Conservation (phyloP, 2,329 filamentous ascomycete genomes). For the Seiridium unicorne region DNA sequence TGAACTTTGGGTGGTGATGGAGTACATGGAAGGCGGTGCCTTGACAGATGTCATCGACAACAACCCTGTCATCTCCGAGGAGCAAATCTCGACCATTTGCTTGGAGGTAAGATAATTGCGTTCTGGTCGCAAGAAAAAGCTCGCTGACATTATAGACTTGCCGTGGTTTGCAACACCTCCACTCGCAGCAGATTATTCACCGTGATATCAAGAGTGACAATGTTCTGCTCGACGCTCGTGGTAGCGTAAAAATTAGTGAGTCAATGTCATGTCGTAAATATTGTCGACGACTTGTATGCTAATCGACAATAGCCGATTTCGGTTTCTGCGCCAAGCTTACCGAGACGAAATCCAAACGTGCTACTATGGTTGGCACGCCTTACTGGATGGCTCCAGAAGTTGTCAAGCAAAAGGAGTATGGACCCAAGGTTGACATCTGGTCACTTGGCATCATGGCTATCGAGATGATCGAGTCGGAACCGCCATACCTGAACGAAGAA, state of each 20-base stretch:
- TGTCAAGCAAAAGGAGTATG: conserved; percentile 99
- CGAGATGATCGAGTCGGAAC: conserved; percentile 99
- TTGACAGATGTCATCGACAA: conserved; percentile 99
- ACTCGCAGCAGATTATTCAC: conserved; percentile 96
- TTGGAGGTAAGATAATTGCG: conserved; percentile 67
- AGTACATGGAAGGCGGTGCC: conserved; percentile 98
- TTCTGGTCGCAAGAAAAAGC: neutral
- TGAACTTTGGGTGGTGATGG: conserved; percentile 99
- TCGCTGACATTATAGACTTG: conserved; percentile 66
- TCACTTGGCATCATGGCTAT: conserved; percentile 99
- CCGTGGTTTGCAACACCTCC: conserved; percentile 89
- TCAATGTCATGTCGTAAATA: conserved; percentile 21
- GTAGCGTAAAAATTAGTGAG: conserved; percentile 97
- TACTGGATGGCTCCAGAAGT: conserved; percentile 99
- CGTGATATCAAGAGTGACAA: conserved; percentile 99
- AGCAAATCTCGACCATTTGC: conserved; percentile 97
- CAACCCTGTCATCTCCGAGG: conserved; percentile 88
- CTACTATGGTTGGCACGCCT: conserved; percentile 97
- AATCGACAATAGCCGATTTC: conserved; percentile 74
- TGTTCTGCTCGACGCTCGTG: conserved; percentile 87
- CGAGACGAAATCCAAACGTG: conserved; percentile 93
- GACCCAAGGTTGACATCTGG: conserved; percentile 98
- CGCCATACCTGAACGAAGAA: conserved; percentile 96
- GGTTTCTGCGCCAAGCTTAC: conserved; percentile 99
- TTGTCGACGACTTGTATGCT: neutral